Base-by-base conservation (phyloP, 305 asterid genomes). In the Petunia hybrid region DNA sequence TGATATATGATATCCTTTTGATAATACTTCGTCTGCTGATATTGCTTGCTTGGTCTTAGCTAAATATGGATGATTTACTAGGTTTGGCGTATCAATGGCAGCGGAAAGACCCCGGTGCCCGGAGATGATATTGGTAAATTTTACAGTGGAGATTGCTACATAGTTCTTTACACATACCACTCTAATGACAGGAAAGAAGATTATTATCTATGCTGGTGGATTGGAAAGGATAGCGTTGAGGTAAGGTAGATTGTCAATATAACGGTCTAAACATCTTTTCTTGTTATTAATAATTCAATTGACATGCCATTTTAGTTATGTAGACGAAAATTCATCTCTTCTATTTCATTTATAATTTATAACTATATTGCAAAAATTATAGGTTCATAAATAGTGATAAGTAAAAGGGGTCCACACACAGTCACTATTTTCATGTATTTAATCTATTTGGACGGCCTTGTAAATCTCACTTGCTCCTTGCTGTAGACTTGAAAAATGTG, bases 141-240 rank as follows among this genome's bases (percentile, higher is more conserved):
- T 86, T 94, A 87, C 75, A 84, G 97, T 59, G 99, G 99, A 79
- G 98, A 95, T 89, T 95, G 99, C 92, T 92, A 92, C 75, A 89
- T 95, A 55, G 87, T 92, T 84, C 98, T 95, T 77, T 92, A 95
- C 85, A 89, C 97, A 8, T 95, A 94, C 85, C 98, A 92, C 85
- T 89, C 93, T 66, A 79, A 86, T 82, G 99, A 95, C 81, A 92
- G 90, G 89, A 95, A 92, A 87, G 99, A 95, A 75, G 99, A 95
- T 85, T 90, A 88, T 84, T 94, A 90, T 86, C 87, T 95, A 83
- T 95, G 97, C 89, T 90, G 80, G 87, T 95, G 99, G 99, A 89
- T 95, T 77, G 99, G 99, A 75, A 95, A 94, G 88, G 98, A 95
- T 87, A 93, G 99, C 81, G 39, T 91, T 61, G 93, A 95, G 99